These are phyloP conservation scores for Hapsidospora chrysogenum DNA, from an alignment of 495 filamentous ascomycete species.

Conservation along the genomic window DNA sequence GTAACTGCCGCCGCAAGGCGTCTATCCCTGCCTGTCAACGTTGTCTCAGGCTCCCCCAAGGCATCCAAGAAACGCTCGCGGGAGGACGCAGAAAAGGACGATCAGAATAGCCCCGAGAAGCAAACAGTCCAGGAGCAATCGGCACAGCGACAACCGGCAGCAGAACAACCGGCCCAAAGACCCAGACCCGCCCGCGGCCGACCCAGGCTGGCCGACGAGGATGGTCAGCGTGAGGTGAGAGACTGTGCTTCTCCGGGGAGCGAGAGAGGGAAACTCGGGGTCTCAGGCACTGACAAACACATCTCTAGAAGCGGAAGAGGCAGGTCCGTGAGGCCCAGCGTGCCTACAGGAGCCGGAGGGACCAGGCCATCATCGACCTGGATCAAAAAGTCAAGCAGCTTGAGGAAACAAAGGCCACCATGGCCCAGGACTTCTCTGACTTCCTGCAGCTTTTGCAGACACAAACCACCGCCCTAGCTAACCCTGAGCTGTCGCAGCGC, in stretches of 20 bases:
- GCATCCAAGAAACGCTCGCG: no score
- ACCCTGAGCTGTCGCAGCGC: constrained; percentile 32
- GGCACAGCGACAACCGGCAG: no score
- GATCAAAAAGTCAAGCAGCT: constrained; percentile 49
- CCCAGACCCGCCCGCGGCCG: no score
- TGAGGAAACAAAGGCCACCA: constrained; percentile 48
- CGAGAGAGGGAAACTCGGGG: no score
- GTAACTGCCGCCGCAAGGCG: no score
- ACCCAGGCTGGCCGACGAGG: neutral
- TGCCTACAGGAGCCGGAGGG: constrained; percentile 71
- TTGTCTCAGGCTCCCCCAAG: no score
- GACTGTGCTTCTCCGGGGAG: no score
- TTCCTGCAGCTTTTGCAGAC: constrained; percentile 43
- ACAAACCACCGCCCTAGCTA: constrained; percentile 30
- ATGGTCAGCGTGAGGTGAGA: no score
- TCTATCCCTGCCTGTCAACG: no score
- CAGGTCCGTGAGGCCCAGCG: constrained; percentile 77
- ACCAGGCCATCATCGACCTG: constrained; percentile 60
- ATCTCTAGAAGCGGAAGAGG: constrained; percentile 54
- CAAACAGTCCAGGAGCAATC: no score
- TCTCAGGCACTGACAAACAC: neutral
- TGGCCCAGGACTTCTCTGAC: constrained; percentile 56
- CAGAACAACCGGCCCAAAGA: neutral
- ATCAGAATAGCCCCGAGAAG: no score
- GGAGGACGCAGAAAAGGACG: no score